Percentiles rank a stretch among this genome's conserved stretches.
These are phyloP conservation scores for Cupressus sempervirens DNA, from an alignment of 75 land plant species.

Conservation along the genomic window DNA sequence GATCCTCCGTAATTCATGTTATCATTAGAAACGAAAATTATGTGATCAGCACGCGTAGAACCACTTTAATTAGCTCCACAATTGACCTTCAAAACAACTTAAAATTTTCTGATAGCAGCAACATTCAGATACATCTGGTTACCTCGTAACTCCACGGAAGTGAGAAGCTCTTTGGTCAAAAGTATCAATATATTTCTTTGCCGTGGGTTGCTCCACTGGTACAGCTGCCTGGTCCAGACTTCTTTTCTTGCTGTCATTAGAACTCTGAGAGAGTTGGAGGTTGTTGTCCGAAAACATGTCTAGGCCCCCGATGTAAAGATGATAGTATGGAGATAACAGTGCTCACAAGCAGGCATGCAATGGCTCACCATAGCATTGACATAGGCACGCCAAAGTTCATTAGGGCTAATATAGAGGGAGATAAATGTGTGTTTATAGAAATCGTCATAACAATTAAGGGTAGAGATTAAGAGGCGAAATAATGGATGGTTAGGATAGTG, in stretches of 20 bases:
- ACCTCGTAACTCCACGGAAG: conserved; percentile 89
- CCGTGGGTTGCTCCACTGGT: conserved; percentile 14
- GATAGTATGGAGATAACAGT: no score
- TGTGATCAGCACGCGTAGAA: not conserved
- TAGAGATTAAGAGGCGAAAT: no score
- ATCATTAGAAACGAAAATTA: not conserved
- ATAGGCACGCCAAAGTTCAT: no score
- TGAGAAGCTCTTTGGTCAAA: conserved; percentile 86
- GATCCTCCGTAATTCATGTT: not conserved
- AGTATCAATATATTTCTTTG: conserved; percentile 49
- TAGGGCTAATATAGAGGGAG: no score
- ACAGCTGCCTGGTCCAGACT: not conserved
- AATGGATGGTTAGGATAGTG: no score
- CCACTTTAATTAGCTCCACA: not conserved
- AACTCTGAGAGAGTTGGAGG: conserved; percentile 3
- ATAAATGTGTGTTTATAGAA: no score
- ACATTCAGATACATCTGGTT: not conserved
- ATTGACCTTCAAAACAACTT: not conserved
- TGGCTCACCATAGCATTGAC: no score
- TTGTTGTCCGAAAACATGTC: conserved; percentile 13
- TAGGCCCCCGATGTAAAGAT: no score
- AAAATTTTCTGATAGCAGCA: not conserved
- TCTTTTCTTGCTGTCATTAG: not conserved
- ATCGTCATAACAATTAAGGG: no score
- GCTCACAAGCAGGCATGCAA: no score